A percentile compares a stretch with the other conserved stretches of the same genome.
Evolutionary conservation across 768 basidiomycete genomes (phyloP).

Genomic region (Suillus bovinus): DNA sequence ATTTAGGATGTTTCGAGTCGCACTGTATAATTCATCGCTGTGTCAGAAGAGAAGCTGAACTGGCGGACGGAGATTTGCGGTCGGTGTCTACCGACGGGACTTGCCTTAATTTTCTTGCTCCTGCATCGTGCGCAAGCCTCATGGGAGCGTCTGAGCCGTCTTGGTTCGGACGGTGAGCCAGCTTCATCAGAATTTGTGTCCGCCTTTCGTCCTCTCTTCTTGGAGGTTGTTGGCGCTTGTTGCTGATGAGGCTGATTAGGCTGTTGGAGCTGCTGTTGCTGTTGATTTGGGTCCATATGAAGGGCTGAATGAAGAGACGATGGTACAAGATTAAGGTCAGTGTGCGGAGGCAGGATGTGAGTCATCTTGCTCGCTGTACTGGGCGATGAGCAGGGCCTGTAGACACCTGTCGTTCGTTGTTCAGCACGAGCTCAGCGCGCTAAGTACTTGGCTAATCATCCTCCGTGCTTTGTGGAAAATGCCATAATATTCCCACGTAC

Average conservation of each 20-base stretch:
- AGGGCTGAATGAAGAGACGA: conserved; percentile 61
- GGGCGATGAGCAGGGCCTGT: conserved; percentile 6
- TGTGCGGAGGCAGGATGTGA: conserved; percentile 49
- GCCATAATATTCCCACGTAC: conserved; percentile 21
- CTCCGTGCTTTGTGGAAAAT: conserved; percentile 26
- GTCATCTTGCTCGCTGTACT: conserved; percentile 36
- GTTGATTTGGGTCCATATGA: conserved; percentile 68
- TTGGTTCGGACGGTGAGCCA: conserved; percentile 62
- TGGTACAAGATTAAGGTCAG: conserved; percentile 42
- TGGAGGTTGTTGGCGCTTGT: conserved; percentile 35
- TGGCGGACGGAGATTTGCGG: conserved; percentile 76
- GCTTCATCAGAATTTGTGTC: conserved; percentile 58
- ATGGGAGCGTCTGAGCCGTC: conserved; percentile 83
- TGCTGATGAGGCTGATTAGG: conserved; percentile 37
- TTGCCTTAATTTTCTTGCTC: conserved; percentile 95
- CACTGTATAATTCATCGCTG: conserved; percentile 52
- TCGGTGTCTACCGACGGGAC: conserved; percentile 69
- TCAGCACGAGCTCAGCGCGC: conserved; percentile 23
- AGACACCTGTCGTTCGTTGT: conserved; percentile 15
- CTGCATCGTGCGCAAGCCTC: conserved; percentile 92
- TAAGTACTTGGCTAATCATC: conserved; percentile 14
- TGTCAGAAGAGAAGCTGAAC: conserved; percentile 34
- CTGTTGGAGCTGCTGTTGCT: conserved; percentile 46
- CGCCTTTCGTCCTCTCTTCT: conserved; percentile 62
- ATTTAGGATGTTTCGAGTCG: conserved; percentile 88